Base-by-base conservation (phyloP, 495 filamentous ascomycete genomes). In the Aspergillus ellipticus region DNA sequence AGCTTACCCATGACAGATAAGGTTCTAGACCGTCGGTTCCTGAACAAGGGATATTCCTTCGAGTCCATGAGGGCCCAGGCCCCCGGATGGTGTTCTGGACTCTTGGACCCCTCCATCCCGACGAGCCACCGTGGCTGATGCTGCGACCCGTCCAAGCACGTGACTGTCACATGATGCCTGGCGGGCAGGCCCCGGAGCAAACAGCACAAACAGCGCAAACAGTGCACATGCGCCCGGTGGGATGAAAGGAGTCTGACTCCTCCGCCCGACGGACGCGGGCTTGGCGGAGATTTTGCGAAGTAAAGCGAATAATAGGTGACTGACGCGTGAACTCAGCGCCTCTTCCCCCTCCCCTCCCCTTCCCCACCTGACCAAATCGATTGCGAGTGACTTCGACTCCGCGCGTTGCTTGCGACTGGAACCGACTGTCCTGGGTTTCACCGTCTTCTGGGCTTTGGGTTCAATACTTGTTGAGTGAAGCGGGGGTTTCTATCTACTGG, bases 161-260 rank as follows among this genome's bases (percentile, higher is more conserved):
- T 43, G 19, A 20, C 51, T 13, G 51, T 16, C 51, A 35, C 31
- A 4, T 13, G 59, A 59, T 60, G 56, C 48, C 0, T 1, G 2
- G n/a, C 9, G n/a, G 35, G 15, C 24, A 28, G 10, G 15, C 19
- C 8, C 17, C 42, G 17, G 22, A 26, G 54, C 70, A 73, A 72
- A 70, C 65, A 47, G n/a, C 49, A 48, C 70, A 73, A 75, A 74
- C 61, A 53, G 17, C 42, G 53, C 56, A 63, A 63, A 61, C 51
- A 55, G 59, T 45, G 13, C 48, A 31, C 45, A 41, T 45, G 53
- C n/a, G n/a, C n/a, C n/a, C n/a, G 47, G 55, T 59, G 59, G 61
- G 54, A 64, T 65, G 60, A n/a, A n/a, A n/a, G n/a, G 28, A 67
- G 45, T 48, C 45, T 74, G 65, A 72, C 63, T 72, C 66, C 65